Evolutionary conservation across 768 basidiomycete genomes (phyloP), one percentile per base, ranked within the genome.

Genomic region (Neoboletus magnificus): DNA sequence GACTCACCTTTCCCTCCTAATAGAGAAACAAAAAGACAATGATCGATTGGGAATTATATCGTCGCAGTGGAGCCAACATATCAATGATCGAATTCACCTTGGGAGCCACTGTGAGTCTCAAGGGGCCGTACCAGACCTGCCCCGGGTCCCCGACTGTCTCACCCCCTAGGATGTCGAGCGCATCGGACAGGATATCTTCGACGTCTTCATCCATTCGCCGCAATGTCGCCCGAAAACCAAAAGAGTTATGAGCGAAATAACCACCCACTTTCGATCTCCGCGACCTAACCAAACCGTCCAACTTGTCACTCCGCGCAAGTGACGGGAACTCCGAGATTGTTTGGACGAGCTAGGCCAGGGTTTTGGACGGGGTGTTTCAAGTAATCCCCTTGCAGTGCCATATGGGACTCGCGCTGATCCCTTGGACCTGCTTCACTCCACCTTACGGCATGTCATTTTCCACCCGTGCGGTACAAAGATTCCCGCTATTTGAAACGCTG

Each of bases 1-100:
- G 11, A 69, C 74, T 59, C 65, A 84, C 83, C 77, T 85, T 85
- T 60, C 82, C 82, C 74, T 82, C 81, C 84, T 86, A 48, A 49
- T 48, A 18, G 29, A 43, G 30, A 3, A 15, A 52, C 20, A 40
- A 39, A 39, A 30, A 18, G 36, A 48, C 7, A 41, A 36, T 37
- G 44, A 49, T 53, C 50, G 52, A 43, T 42, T 20, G 23, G 49
- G 47, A 22, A 33, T 43, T 5, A 45, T 50, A 37, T 36, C 36
- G 27, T 49, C 22, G 51, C 61, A 27, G 44, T 25, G 20, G 45
- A 54, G 45, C 23, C 32, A 22, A 52, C 36, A 16, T 30, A 41
- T 42, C 46, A 45, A 41, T 35, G 41, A 33, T 16, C 25, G 44
- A 39, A 52, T 49, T 63, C 47, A 80, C 86, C 80, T 87, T 86